Evolutionary conservation across 495 filamentous ascomycete species (phyloP).

Genomic region (Penicillium pulvis): DNA sequence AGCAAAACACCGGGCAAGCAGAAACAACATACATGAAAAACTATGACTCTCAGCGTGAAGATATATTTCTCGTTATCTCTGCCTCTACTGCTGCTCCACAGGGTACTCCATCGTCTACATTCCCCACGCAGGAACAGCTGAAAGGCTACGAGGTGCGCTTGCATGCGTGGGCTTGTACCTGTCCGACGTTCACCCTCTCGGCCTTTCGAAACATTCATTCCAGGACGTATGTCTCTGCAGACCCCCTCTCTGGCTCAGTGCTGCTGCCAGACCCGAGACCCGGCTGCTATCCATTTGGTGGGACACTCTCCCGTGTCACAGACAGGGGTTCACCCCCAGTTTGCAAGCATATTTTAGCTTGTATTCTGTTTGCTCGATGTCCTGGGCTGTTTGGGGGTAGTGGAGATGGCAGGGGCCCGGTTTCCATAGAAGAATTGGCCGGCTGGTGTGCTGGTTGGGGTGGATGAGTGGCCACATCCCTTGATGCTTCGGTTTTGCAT

Average conservation of each 20-base stretch:
- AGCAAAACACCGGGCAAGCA: conserved; percentile 7
- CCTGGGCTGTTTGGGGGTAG: conserved; percentile 56
- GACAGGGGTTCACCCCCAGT: conserved; percentile 53
- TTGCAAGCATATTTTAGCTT: conserved; percentile 91
- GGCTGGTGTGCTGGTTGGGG: conserved; percentile 73
- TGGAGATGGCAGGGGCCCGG: conserved; percentile 54
- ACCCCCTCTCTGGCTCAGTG: conserved; percentile 11
- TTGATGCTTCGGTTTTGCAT: not conserved
- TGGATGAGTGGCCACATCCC: conserved; percentile 27
- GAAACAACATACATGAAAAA: not conserved
- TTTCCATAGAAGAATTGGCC: conserved; percentile 66
- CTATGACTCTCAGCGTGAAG: conserved; percentile 18
- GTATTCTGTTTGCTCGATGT: conserved; percentile 73
- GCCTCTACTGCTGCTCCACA: conserved; percentile 46
- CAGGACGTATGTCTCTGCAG: conserved; percentile 4
- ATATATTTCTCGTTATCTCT: conserved; percentile 42
- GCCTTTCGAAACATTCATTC: conserved; percentile 53
- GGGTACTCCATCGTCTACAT: conserved; percentile 19
- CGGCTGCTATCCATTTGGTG: conserved; percentile 51
- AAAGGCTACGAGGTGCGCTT: conserved; percentile 69
- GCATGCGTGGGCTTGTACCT: conserved; percentile 85
- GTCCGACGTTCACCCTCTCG: conserved; percentile 76
- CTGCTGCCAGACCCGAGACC: conserved; percentile 13
- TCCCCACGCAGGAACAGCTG: conserved; percentile 23
- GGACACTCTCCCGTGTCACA: conserved; percentile 39